phyloP scores from a whole-genome alignment of 257 asterid species.

The Voacanga thouarsii region DNA sequence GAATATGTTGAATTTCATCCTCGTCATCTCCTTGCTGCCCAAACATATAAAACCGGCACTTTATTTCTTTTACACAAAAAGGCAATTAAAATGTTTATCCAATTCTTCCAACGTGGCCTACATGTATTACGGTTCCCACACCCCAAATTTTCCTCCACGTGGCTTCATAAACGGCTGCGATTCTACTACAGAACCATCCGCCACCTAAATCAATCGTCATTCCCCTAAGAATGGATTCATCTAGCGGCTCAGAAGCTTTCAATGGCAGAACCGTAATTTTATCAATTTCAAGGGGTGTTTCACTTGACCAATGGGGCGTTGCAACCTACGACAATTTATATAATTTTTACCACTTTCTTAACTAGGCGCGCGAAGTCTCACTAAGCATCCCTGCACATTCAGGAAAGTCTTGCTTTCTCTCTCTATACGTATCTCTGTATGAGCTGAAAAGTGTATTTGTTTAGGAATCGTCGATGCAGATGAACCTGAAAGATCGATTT shows the following conservation, averaged over 20 bases:
- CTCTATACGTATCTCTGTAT: background rate
- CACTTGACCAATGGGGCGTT: background rate
- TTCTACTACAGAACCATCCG: background rate
- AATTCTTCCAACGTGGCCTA: background rate
- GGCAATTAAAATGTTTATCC: background rate
- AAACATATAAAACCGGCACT: background rate
- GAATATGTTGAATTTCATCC: background rate
- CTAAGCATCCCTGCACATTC: background rate
- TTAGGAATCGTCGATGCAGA: background rate
- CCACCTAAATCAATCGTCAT: background rate
- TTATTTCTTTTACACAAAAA: background rate
- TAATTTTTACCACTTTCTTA: background rate
- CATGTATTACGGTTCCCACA: background rate
- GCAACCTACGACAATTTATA: background rate
- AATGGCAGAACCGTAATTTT: background rate
- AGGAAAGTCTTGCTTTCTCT: background rate
- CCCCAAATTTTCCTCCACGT: background rate
- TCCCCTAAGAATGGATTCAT: background rate
- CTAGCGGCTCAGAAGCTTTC: background rate
- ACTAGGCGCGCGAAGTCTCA: constrained; percentile 1
- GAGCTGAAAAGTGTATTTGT: background rate
- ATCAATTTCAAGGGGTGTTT: background rate
- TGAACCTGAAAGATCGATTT: background rate
- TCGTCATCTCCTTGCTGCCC: constrained; percentile 4
- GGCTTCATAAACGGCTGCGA: background rate